These are phyloP conservation scores for Scutellaria galericulata DNA, from an alignment of 257 asterid species.

Conservation along the genomic window DNA sequence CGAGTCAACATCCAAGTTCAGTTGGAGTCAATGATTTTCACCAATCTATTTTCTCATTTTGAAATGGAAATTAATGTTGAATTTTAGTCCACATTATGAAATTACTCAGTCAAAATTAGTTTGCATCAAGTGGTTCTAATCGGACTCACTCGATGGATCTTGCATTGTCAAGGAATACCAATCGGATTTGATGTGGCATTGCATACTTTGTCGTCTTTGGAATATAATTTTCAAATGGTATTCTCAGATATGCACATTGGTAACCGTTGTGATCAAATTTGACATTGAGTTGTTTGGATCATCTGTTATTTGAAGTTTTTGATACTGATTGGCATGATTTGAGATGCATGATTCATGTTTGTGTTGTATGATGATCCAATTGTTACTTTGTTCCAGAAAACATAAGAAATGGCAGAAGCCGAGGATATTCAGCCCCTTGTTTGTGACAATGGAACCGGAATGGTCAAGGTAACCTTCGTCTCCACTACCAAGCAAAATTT, in stretches of 20 bases:
- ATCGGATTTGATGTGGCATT: slow-evolving; percentile 12
- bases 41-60: not conserved
- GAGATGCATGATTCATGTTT: slow-evolving; percentile 17
- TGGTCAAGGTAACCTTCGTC: slow-evolving; percentile 53
- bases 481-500: not conserved
- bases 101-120: not conserved
- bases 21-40: not conserved
- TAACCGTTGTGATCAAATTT: not conserved
- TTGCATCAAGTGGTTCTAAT: not conserved
- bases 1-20: slow-evolving; percentile 18
- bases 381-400: slow-evolving; percentile 26
- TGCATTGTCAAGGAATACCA: slow-evolving; percentile 3
- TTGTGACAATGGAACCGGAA: slow-evolving; percentile 67
- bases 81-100: not conserved
- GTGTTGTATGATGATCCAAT: not conserved
- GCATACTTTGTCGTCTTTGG: not conserved
- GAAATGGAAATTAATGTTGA: not conserved
- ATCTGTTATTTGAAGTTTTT: not conserved
- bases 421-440: slow-evolving; percentile 65
- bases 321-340: slow-evolving; percentile 21
- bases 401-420: slow-evolving; percentile 51
- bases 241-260: not conserved
- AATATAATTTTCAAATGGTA: not conserved
- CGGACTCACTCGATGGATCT: slow-evolving; percentile 12
- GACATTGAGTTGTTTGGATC: slow-evolving; percentile 14